Percentiles rank a stretch among this genome's conserved stretches.
phyloP scores from a whole-genome alignment of 2,329 filamentous ascomycete species.

The Curvularia spicifera region DNA sequence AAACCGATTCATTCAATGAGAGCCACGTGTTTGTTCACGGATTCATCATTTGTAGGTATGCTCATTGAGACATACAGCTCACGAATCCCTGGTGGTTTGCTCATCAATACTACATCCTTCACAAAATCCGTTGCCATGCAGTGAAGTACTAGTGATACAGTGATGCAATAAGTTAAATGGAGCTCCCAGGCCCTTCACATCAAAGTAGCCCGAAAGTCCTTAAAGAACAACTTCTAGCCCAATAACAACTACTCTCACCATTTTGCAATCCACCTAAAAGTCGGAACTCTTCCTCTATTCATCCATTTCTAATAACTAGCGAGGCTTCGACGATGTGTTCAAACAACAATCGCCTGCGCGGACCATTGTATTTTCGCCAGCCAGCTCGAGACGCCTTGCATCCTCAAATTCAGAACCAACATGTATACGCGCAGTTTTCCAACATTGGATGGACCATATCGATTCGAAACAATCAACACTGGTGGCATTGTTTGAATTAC shows the following conservation, averaged over 20 bases:
- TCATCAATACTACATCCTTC: background rate
- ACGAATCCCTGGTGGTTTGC: background rate
- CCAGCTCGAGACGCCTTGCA: background rate
- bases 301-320: background rate
- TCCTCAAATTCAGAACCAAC: background rate
- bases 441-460: background rate
- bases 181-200: background rate
- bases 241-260: background rate
- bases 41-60: background rate
- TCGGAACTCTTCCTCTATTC: background rate
- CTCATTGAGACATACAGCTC: background rate
- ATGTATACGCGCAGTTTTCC: background rate
- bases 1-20: background rate
- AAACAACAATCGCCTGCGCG: background rate
- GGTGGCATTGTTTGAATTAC: background rate
- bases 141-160: background rate
- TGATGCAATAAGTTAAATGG: background rate
- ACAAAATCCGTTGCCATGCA: background rate
- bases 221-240: background rate
- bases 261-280: background rate
- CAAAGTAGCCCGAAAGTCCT: background rate
- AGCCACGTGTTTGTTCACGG: no score
- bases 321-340: background rate
- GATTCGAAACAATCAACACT: background rate
- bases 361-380: background rate